Conservation (phyloP, 495 filamentous ascomycete species). For the Glonium stellatum region DNA sequence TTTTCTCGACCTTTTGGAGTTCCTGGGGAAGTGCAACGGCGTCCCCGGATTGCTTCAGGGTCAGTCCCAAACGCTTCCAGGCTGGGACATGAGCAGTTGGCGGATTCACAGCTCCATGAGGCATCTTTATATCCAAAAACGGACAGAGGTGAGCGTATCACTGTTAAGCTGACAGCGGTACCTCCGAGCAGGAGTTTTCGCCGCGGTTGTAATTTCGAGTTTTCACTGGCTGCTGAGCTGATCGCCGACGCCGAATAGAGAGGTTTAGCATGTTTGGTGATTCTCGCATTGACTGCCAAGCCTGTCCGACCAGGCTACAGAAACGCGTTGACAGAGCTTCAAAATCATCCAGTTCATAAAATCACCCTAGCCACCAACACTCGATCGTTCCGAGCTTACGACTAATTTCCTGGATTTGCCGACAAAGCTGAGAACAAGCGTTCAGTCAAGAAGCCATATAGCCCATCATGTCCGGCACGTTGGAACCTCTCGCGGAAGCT, state of each 20-base stretch:
- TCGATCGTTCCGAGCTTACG: conserved; percentile 17
- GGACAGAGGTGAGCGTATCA: conserved; percentile 9
- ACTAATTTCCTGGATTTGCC: conserved; percentile 25
- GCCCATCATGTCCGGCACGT: conserved; percentile 32
- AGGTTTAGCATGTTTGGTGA: background rate
- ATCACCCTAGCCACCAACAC: background rate
- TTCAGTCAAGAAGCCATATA: conserved; percentile 13
- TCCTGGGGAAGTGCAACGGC: conserved; percentile 8
- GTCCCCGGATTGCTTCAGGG: conserved; percentile 54
- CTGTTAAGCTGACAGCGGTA: background rate
- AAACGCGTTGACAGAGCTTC: background rate
- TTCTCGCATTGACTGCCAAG: conserved; percentile 4
- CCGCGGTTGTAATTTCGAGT: too few species aligned
- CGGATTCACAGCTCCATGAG: background rate
- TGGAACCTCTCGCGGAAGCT: conserved; percentile 8
- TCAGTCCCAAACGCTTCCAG: conserved; percentile 71
- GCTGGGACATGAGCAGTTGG: conserved; percentile 49
- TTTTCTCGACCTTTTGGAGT: conserved; percentile 20
- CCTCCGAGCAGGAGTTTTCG: background rate
- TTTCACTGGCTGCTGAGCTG: background rate
- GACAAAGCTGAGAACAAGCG: conserved; percentile 20
- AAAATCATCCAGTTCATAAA: background rate
- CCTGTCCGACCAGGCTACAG: conserved; percentile 6
- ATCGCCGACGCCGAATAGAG: background rate
- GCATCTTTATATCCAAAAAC: background rate